Evolutionary conservation across 371 early-diverging fungal species (phyloP).

Genomic region (Lichtheimia ramosa): DNA sequence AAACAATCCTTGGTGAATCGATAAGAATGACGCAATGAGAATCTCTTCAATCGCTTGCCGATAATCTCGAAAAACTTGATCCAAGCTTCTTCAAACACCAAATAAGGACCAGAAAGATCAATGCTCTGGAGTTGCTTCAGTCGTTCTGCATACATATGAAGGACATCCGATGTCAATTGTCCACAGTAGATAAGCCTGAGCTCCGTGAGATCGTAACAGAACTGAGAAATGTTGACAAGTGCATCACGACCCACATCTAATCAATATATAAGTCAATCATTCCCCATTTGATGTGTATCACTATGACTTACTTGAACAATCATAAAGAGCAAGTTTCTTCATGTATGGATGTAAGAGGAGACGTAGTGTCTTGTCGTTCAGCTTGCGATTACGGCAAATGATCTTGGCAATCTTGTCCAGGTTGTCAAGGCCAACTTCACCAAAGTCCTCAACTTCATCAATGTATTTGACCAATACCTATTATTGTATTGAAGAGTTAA

Average conservation of each 20-base stretch:
- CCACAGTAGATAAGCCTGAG: conserved; percentile 80
- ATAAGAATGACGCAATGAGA: conserved; percentile 62
- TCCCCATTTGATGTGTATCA: neutral
- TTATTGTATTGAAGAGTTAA: too few species aligned
- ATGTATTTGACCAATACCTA: conserved; percentile 71
- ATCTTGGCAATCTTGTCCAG: conserved; percentile 78
- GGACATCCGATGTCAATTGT: conserved; percentile 59
- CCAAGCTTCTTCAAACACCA: conserved; percentile 65
- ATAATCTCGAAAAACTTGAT: conserved; percentile 55
- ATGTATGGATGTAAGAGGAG: conserved; percentile 74
- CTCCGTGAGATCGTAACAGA: conserved; percentile 58
- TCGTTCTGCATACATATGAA: conserved; percentile 45
- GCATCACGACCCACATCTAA: conserved; percentile 59
- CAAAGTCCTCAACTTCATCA: conserved; percentile 80
- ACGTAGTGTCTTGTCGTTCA: conserved; percentile 63
- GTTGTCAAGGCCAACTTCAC: conserved; percentile 70
- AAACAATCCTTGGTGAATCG: conserved; percentile 57
- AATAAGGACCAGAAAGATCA: conserved; percentile 73
- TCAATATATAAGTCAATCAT: neutral
- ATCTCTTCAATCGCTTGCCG: conserved; percentile 52
- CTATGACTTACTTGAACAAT: conserved; percentile 66
- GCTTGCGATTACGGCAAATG: conserved; percentile 71
- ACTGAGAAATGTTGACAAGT: conserved; percentile 60
- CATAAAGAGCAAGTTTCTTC: conserved; percentile 65
- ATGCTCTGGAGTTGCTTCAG: conserved; percentile 56